phyloP scores from a whole-genome alignment of 495 filamentous ascomycete species.

The Elaphomyces granulatus region DNA sequence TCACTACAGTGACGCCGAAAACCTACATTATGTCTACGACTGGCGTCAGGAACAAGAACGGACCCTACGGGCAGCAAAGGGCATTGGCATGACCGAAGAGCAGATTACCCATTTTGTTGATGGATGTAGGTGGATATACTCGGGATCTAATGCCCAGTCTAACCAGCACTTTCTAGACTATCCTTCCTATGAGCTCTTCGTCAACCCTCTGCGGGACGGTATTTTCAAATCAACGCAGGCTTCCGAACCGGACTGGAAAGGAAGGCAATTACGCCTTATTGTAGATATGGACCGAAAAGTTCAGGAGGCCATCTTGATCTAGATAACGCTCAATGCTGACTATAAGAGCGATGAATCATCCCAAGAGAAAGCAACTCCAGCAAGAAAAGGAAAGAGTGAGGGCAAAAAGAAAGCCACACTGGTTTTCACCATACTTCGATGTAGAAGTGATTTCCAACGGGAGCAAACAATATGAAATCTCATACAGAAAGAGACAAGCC shows the following conservation, averaged over 20 bases:
- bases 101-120: slow-evolving; percentile 53
- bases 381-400: no score
- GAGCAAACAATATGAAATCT: no score
- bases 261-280: slow-evolving; percentile 52
- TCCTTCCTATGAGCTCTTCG: slow-evolving; percentile 58
- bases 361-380: no score
- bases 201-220: slow-evolving; percentile 49
- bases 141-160: no score
- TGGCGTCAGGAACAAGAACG: slow-evolving; percentile 80
- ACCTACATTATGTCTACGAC: slow-evolving; percentile 65
- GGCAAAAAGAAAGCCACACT: no score
- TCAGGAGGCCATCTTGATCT: slow-evolving; percentile 41
- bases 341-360: no score
- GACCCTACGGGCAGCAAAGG: slow-evolving; percentile 45
- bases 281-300: slow-evolving; percentile 55
- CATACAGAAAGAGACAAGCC: no score
- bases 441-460: no score
- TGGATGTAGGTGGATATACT: slow-evolving; percentile 52
- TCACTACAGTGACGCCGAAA: slow-evolving; percentile 58
- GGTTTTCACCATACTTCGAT: no score
- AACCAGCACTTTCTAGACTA: no score
- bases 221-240: slow-evolving; percentile 33
- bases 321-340: no score
- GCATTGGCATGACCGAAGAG: slow-evolving; percentile 64
- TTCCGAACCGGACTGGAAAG: slow-evolving; percentile 27